Evolutionary conservation across 106 monocot species (phyloP).

Genomic region (Allium cepa): DNA sequence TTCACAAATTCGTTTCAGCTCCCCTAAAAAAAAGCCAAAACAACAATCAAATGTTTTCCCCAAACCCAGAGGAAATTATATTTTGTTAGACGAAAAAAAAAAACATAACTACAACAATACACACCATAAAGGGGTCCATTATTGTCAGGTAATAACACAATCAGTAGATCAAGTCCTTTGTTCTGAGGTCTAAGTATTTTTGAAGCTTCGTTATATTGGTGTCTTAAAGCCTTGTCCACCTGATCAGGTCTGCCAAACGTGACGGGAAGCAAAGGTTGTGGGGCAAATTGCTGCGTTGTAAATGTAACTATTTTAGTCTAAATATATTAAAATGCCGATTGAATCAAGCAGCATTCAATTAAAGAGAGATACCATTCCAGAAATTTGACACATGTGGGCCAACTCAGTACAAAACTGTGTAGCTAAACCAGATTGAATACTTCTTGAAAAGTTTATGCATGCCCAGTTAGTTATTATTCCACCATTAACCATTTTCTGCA

Average conservation of each 20-base stretch:
- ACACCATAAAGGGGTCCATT: constrained; percentile 97
- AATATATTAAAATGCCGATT: neutral
- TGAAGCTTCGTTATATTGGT: constrained; percentile 47
- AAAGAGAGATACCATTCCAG: constrained; percentile 58
- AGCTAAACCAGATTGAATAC: constrained; percentile 42
- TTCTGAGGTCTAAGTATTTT: constrained; percentile 40
- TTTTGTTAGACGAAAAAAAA: neutral
- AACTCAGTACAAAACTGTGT: constrained; percentile 60
- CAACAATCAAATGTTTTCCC: no score
- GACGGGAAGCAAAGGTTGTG: constrained; percentile 60
- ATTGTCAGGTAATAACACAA: constrained; percentile 87
- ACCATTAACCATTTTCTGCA: constrained; percentile 88
- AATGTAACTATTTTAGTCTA: constrained; percentile 2
- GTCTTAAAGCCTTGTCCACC: constrained; percentile 68
- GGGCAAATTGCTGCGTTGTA: constrained; percentile 56
- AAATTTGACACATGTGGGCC: constrained; percentile 72
- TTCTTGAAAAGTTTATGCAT: constrained; percentile 75
- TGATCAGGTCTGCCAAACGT: constrained; percentile 57
- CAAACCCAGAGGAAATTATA: neutral
- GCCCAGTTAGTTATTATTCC: constrained; percentile 71
- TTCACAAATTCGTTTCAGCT: constrained; percentile 94
- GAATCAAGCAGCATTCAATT: neutral
- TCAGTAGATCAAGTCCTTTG: constrained; percentile 72
- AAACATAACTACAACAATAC: neutral
- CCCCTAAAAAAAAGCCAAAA: constrained; percentile 35